Conservation (phyloP, 768 basidiomycete genomes). For the Tricholomella constricta region DNA sequence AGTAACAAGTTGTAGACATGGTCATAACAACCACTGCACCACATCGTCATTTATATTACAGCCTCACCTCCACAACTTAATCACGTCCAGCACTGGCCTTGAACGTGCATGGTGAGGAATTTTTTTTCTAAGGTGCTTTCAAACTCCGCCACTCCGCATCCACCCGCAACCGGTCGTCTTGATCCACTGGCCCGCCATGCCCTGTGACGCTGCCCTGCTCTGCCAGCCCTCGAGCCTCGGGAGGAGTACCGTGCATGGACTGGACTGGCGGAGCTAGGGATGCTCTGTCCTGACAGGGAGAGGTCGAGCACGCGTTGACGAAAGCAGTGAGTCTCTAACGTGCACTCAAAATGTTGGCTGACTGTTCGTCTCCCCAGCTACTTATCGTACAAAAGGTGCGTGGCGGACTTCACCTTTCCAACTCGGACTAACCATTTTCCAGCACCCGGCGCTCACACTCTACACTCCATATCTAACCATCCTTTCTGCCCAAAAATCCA, state of each 20-base stretch:
- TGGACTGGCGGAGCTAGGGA: constrained; percentile 66
- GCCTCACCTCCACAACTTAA: too few species aligned
- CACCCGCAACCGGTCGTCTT: too few species aligned
- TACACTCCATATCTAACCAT: constrained; percentile 61
- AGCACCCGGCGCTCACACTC: too few species aligned
- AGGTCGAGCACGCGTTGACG: constrained; percentile 67
- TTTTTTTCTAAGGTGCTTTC: too few species aligned
- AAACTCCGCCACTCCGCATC: too few species aligned
- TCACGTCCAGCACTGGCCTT: too few species aligned
- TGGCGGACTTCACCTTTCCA: constrained; percentile 1
- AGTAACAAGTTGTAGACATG: too few species aligned
- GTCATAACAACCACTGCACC: too few species aligned
- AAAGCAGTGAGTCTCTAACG: constrained; percentile 58
- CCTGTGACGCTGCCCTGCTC: constrained; percentile 53
- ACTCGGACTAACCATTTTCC: too few species aligned
- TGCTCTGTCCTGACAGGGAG: constrained; percentile 51
- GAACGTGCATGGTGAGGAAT: too few species aligned
- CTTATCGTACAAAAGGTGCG: constrained; percentile 62
- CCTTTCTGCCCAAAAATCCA: constrained; percentile 69
- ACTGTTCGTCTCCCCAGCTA: constrained; percentile 32
- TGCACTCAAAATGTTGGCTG: background rate
- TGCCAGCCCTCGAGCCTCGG: constrained; percentile 52
- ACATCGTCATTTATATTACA: too few species aligned
- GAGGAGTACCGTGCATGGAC: constrained; percentile 75
- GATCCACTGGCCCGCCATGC: constrained; percentile 62